These are phyloP conservation scores for Alternaria ventricosa DNA, from an alignment of 2,329 filamentous ascomycete species.

Conservation along the genomic window DNA sequence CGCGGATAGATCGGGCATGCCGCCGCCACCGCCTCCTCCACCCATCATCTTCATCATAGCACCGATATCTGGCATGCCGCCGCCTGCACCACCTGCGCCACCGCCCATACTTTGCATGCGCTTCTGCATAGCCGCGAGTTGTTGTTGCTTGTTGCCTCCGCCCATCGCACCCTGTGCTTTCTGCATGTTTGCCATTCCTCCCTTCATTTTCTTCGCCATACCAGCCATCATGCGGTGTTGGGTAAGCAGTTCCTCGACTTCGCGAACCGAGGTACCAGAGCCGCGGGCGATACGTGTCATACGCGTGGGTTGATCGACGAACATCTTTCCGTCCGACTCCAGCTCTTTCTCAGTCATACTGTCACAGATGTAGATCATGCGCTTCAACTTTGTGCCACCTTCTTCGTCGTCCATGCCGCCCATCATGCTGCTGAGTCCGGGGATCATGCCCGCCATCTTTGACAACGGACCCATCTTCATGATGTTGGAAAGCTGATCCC, in stretches of 20 bases:
- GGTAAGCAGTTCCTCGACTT: constrained; percentile 96
- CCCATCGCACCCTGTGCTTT: constrained; percentile 89
- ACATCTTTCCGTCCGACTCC: constrained; percentile 92
- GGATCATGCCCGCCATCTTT: constrained; percentile 99
- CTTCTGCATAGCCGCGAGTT: constrained; percentile 97
- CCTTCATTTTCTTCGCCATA: constrained; percentile 99
- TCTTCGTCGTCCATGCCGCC: constrained; percentile 97
- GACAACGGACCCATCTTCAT: constrained; percentile 99
- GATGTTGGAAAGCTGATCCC: constrained; percentile 95
- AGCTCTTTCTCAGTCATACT: constrained; percentile 97
- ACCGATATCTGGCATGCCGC: constrained; percentile 77
- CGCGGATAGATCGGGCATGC: constrained; percentile 69
- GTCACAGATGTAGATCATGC: constrained; percentile 99
- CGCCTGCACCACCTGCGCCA: constrained; percentile 62
- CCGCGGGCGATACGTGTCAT: constrained; percentile 92
- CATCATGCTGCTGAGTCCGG: constrained; percentile 91
- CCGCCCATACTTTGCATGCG: constrained; percentile 88
- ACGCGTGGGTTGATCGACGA: constrained; percentile 87
- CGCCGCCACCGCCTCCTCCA: constrained; percentile 66
- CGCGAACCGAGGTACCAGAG: constrained; percentile 86
- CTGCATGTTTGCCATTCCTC: constrained; percentile 98
- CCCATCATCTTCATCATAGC: constrained; percentile 93
- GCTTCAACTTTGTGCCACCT: constrained; percentile 88
- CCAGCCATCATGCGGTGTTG: constrained; percentile 99
- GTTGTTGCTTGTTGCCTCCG: constrained; percentile 88